These are phyloP conservation scores for Actinidia polygama DNA, from an alignment of 179 eudicot genomes.

Conservation along the genomic window DNA sequence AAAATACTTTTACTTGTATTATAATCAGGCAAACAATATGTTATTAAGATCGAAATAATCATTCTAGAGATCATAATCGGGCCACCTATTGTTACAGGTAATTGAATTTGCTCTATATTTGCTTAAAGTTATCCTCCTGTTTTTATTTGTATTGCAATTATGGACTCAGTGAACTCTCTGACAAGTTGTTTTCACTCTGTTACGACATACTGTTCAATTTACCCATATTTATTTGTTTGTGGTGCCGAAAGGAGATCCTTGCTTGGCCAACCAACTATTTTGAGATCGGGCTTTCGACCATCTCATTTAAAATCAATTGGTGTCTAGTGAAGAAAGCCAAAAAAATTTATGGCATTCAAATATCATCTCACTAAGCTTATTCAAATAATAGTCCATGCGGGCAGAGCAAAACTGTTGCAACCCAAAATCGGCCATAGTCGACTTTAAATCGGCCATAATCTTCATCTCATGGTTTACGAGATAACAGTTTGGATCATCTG, in stretches of 20 bases:
- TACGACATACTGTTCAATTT: background rate
- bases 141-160: no score
- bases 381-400: no score
- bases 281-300: background rate
- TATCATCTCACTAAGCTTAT: no score
- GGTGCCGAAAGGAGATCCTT: slow-evolving; percentile 98
- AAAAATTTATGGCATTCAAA: no score
- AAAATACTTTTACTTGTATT: background rate
- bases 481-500: no score
- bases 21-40: slow-evolving; percentile 93
- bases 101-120: background rate
- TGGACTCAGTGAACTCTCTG: no score
- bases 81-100: slow-evolving; percentile 97
- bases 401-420: no score
- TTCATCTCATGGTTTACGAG: no score
- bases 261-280: slow-evolving; percentile 88
- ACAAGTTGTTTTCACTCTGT: background rate
- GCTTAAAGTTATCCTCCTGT: background rate
- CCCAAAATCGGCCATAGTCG: no score
- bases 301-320: slow-evolving; percentile 1
- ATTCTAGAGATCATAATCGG: slow-evolving; percentile 69
- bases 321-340: no score
- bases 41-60: slow-evolving; percentile 86
- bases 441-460: no score
- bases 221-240: slow-evolving; percentile 23